phyloP scores from a whole-genome alignment of 352 stramenopile genomes.

The Discostella stelligera region DNA sequence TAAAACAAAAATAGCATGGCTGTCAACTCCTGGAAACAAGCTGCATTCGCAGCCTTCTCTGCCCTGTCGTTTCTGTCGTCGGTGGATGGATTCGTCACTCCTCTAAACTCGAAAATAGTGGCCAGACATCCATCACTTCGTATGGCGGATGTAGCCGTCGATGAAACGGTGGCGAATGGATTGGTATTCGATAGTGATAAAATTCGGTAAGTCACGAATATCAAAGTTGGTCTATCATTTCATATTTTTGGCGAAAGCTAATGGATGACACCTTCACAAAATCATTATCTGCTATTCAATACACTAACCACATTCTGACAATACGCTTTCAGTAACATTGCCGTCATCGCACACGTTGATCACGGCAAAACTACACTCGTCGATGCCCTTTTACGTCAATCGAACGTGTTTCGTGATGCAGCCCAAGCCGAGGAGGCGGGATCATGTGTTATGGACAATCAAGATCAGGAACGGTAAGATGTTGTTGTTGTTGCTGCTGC shows the following conservation, averaged over 20 bases:
- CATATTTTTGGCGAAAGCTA: neutral
- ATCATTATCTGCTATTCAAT: neutral
- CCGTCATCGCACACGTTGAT: constrained; percentile 90
- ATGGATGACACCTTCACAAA: neutral
- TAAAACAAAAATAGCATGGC: constrained; percentile 16
- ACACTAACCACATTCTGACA: neutral
- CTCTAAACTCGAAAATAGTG: neutral
- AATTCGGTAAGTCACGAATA: constrained; percentile 9
- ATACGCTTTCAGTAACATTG: constrained; percentile 43
- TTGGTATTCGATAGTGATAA: constrained; percentile 12
- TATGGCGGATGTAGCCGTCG: constrained; percentile 5
- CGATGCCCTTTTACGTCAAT: constrained; percentile 95
- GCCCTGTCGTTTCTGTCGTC: neutral
- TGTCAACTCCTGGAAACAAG: constrained; percentile 5
- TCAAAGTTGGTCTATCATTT: neutral
- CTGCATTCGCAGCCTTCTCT: constrained; percentile 8
- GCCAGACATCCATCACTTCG: neutral
- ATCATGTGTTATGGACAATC: constrained; percentile 97
- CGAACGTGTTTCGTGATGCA: constrained; percentile 85
- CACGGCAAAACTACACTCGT: constrained; percentile 99
- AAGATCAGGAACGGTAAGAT: constrained; percentile 91
- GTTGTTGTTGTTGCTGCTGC: neutral
- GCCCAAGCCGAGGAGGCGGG: constrained; percentile 80
- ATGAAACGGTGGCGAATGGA: neutral
- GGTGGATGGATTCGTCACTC: constrained; percentile 20